Base-by-base conservation (phyloP, 2,329 filamentous ascomycete genomes). In the Sporothrix luriei region DNA sequence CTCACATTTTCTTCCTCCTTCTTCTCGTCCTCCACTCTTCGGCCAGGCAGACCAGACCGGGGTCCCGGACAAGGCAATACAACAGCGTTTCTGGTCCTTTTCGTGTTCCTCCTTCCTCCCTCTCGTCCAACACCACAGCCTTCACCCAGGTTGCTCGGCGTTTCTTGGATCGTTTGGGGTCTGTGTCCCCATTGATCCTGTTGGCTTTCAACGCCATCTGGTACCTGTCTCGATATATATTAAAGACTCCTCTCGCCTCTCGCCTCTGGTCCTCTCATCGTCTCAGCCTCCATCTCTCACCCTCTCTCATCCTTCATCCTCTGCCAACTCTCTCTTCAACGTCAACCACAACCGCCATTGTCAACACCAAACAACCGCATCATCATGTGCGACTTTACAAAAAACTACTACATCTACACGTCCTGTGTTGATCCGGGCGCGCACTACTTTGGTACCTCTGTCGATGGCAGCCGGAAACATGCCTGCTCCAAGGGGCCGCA, bases 391-490 rank as follows among this genome's bases (percentile, higher is more conserved):
- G 83, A 87, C 77, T 91, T 89, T 76, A 90, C 88, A 75, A 91
- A 90, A 75, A 91, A 91, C 79, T 92, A 90, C 78, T 92, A 91
- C 79, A 89, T 93, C 78, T 92, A 92, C 80, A 88, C 88, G 70
- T 84, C 86, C 55, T 93, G 90, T 76, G 79, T 84, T 69, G 88
- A 92, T 76, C 90, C 90, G 0, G 87, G 87, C 52, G 83, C 85
- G 19, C 90, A 93, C 78, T 92, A 91, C 79, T 89, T 91, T 78
- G 84, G 86, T 73, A 91, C 88, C 1, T 87, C 87, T 1, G 82
- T 89, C 67, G 90, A 93, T 75, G 90, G 89, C 69, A 86, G 82
- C 76, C 84, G 83, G 72, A 84, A 87, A 70, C 79, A 83, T 43
- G 81, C 84, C 43, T 93, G 90, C 74, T 76, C 84, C 6, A 83